Conservation (phyloP, 306 rosid genomes). For the Inga laurina region DNA sequence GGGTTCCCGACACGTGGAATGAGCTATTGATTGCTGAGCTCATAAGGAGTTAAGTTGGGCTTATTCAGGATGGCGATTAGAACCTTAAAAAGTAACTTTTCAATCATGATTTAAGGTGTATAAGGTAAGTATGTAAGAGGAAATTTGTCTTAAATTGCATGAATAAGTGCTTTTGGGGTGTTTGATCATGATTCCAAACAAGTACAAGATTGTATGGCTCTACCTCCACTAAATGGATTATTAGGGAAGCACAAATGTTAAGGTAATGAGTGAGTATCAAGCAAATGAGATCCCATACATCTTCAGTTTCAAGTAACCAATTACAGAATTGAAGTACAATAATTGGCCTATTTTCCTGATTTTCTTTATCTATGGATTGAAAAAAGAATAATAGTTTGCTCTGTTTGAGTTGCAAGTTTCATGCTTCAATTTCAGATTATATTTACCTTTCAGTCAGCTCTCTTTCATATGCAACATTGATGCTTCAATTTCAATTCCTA, state of each 20-base stretch:
- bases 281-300: neutral
- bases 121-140: no score
- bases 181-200: no score
- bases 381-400: neutral
- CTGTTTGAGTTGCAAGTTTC: neutral
- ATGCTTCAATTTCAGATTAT: neutral
- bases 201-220: neutral
- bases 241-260: neutral
- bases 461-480: neutral
- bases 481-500: neutral
- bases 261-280: neutral
- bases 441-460: neutral
- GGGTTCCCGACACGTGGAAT: conserved; percentile 51
- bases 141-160: no score
- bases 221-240: neutral
- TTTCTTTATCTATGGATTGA: neutral
- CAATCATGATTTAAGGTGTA: no score
- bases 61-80: no score
- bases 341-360: neutral
- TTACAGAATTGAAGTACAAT: neutral
- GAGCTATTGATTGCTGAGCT: conserved; percentile 28
- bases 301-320: conserved; percentile 4
- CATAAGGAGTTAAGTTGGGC: neutral
- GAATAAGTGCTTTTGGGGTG: no score
- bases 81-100: no score